Percentiles rank a stretch among this genome's conserved stretches.
These are phyloP conservation scores for Rhodotorula sp. DNA, from an alignment of 1,284 basidiomycete genomes.

Conservation along the genomic window DNA sequence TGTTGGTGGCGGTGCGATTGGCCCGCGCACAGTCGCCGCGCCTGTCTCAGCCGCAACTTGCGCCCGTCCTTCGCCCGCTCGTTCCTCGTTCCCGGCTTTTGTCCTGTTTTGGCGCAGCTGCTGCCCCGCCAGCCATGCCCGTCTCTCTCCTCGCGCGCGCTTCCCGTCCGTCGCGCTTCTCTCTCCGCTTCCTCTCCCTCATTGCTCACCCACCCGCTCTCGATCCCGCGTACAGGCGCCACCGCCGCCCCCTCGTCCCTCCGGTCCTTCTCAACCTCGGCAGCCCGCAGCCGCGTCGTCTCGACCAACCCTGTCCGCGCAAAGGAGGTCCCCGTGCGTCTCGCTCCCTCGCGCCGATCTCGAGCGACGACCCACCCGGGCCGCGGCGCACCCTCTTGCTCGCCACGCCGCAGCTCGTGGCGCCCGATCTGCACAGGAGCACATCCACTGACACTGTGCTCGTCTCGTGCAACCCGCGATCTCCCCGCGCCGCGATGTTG, in stretches of 20 bases:
- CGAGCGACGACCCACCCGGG: background rate
- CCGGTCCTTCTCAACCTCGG: conserved; percentile 36
- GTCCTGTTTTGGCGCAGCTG: too few species aligned
- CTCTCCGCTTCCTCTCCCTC: background rate
- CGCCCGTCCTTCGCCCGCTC: background rate
- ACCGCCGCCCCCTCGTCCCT: conserved; percentile 2
- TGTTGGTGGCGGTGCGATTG: too few species aligned
- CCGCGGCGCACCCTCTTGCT: background rate
- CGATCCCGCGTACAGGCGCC: background rate
- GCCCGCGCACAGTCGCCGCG: too few species aligned
- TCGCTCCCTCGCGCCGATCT: background rate
- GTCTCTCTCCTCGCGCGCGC: background rate
- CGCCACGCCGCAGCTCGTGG: background rate
- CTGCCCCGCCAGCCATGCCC: background rate
- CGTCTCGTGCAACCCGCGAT: background rate
- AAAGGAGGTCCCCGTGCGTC: conserved; percentile 42
- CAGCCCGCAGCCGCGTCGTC: conserved; percentile 27
- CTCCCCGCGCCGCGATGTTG: background rate
- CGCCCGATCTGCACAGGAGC: background rate
- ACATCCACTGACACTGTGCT: background rate
- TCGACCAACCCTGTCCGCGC: conserved; percentile 37
- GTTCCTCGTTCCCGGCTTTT: background rate
- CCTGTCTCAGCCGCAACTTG: too few species aligned
- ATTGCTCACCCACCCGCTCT: background rate
- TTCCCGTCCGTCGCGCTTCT: background rate